Base-by-base conservation (phyloP, 306 rosid species). In the Pyrus bretschneideri region DNA sequence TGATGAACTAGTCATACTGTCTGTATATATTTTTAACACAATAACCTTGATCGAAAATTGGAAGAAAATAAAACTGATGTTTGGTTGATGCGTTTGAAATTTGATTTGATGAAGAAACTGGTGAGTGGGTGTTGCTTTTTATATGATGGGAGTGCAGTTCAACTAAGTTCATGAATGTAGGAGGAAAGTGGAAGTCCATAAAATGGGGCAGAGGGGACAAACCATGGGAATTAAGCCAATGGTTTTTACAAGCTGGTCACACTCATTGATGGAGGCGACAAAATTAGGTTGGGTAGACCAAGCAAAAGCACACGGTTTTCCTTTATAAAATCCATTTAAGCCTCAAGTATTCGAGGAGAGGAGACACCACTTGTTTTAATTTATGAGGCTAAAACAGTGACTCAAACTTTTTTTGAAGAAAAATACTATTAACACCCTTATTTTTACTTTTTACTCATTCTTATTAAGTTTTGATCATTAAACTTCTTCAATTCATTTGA, bases 1-100 rank as follows among this genome's bases (percentile, higher is more conserved):
- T 5, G 11, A 23, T 60, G 69, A 73, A 59, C 60, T 21, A 57
- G 76, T 66, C 86, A 79, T 83, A 1, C 6, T 22, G 3, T 38
- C 17, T 25, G 9, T 63, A 19, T 57, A 57, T 21, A 57, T 9
- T 57, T 4, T n/a, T 4, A 57, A 57, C 5, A 57, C 2, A 19
- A 5, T 9, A 46, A 5, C 2, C 65, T 60, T 25, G 65, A 60
- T 4, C 33, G 65, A 22, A 59, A 60, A 14, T 46, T 46, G 52
- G 18, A 46, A 46, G 52, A 1, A 5, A 46, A 15, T 30, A 62
- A 62, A 62, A 29, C 67, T 59, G 21, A 73, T 23, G 25, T 9
- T 73, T 30, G 10, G 59, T 59, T 35, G 18, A 15, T 21, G 29
- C 13, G 75, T n/a, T 31, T 33, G 71, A 5, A 19, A 1, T 33